Evolutionary conservation across 2,329 filamentous ascomycete genomes (phyloP).

Genomic region (Pestalotiopsis fici): DNA sequence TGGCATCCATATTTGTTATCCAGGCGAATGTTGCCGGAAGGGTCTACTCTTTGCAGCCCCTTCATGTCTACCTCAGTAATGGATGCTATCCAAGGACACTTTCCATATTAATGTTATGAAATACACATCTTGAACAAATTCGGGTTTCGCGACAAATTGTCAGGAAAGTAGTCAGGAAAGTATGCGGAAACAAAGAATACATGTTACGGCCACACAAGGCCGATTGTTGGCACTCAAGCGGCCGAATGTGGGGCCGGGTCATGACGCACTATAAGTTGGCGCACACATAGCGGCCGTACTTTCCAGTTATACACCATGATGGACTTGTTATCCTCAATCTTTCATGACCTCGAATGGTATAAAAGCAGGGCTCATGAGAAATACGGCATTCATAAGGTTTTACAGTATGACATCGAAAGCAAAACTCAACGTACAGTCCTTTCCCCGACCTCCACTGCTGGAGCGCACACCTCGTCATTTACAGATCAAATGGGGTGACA

Average conservation of each 20-base stretch:
- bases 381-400: not conserved
- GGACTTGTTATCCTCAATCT: no score
- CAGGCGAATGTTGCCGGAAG: no score
- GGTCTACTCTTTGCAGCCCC: no score
- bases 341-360: not conserved
- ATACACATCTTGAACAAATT: no score
- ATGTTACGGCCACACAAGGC: not conserved
- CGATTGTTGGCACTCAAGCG: not conserved
- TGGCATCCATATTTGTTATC: no score
- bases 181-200: not conserved
- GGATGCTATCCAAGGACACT: slow-evolving; percentile 8
- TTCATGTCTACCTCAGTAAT: slow-evolving; percentile 12
- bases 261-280: not conserved
- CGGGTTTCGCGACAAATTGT: no score
- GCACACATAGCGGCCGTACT: no score
- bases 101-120: no score
- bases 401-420: slow-evolving; percentile 36
- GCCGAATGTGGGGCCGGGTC: not conserved
- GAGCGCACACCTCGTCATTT: slow-evolving; percentile 56
- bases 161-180: not conserved
- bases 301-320: no score
- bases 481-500: slow-evolving; percentile 55
- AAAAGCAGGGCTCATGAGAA: not conserved
- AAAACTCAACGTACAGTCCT: slow-evolving; percentile 56
- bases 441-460: slow-evolving; percentile 59